These are phyloP conservation scores for Sarocladium brachiariae DNA, from an alignment of 2,329 filamentous ascomycete genomes.

Conservation along the genomic window DNA sequence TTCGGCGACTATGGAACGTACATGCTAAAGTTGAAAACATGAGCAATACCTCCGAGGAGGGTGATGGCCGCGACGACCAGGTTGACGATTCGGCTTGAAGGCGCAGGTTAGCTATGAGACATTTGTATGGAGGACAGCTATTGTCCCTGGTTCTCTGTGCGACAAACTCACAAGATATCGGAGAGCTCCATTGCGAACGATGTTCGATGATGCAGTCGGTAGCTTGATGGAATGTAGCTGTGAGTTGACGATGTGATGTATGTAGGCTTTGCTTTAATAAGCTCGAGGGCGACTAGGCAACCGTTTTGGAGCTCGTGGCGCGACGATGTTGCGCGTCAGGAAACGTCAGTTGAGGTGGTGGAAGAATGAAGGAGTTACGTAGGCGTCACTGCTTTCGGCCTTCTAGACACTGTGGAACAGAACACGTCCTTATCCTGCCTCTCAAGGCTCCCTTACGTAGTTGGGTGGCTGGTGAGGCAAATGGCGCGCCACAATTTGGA, in stretches of 20 bases:
- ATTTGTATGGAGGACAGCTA: not conserved
- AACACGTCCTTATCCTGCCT: not conserved
- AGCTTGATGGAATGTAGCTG: not conserved
- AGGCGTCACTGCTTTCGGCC: not conserved
- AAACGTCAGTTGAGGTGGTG: constrained; percentile 10
- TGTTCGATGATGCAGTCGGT: not conserved
- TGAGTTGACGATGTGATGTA: not conserved
- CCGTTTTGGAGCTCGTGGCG: constrained; percentile 6
- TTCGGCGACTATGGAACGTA: constrained; percentile 34
- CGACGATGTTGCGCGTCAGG: constrained; percentile 10
- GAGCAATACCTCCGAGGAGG: constrained; percentile 72
- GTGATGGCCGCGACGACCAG: constrained; percentile 80
- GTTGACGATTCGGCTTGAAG: constrained; percentile 82
- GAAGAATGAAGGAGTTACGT: constrained; percentile 12
- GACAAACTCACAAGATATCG: constrained; percentile 69
- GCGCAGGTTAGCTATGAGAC: constrained; percentile 26
- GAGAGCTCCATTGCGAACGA: constrained; percentile 72
- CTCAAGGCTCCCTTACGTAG: constrained; percentile 17
- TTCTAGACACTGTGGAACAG: constrained; percentile 1
- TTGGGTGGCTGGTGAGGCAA: constrained; percentile 5
- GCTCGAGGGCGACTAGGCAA: constrained; percentile 10
- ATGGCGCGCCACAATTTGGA: not conserved
- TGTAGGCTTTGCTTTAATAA: not conserved
- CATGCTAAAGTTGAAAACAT: constrained; percentile 59
- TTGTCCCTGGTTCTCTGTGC: constrained; percentile 8